Evolutionary conservation across 2,329 filamentous ascomycete species (phyloP).

Genomic region (Diatrype stigma): DNA sequence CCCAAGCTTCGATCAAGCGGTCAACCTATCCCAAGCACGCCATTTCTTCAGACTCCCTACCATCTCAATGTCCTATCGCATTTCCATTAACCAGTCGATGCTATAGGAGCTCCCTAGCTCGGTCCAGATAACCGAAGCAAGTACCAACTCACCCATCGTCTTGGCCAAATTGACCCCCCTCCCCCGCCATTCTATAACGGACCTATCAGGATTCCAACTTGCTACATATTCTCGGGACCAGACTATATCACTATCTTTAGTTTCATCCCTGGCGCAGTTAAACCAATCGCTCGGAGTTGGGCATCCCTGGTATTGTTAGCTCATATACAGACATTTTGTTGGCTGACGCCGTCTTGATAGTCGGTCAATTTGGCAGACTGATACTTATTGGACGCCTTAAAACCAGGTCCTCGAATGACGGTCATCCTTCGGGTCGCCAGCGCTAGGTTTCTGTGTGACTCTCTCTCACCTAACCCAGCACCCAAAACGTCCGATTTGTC

Average conservation of each 20-base stretch:
- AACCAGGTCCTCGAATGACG: background rate
- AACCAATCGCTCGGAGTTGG: background rate
- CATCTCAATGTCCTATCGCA: too few species aligned
- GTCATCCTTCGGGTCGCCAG: background rate
- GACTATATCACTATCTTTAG: too few species aligned
- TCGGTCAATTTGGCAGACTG: background rate
- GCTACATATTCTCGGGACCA: too few species aligned
- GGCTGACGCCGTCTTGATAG: background rate
- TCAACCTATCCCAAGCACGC: background rate
- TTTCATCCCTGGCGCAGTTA: background rate
- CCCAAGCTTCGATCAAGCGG: background rate
- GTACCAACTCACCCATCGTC: too few species aligned
- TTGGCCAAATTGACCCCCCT: too few species aligned
- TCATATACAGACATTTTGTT: background rate
- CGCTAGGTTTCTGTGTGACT: background rate
- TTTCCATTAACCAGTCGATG: too few species aligned
- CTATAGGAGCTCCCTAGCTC: too few species aligned
- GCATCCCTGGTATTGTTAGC: background rate
- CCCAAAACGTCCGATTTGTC: conserved; percentile 1
- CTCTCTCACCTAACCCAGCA: background rate
- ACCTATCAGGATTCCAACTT: too few species aligned
- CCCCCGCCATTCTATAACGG: too few species aligned
- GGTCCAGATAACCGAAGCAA: too few species aligned
- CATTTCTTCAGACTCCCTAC: too few species aligned
- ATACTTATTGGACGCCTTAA: conserved; percentile 1